Evolutionary conservation across 2,329 filamentous ascomycete genomes (phyloP).

Genomic region (Coniochaeta ligniaria): DNA sequence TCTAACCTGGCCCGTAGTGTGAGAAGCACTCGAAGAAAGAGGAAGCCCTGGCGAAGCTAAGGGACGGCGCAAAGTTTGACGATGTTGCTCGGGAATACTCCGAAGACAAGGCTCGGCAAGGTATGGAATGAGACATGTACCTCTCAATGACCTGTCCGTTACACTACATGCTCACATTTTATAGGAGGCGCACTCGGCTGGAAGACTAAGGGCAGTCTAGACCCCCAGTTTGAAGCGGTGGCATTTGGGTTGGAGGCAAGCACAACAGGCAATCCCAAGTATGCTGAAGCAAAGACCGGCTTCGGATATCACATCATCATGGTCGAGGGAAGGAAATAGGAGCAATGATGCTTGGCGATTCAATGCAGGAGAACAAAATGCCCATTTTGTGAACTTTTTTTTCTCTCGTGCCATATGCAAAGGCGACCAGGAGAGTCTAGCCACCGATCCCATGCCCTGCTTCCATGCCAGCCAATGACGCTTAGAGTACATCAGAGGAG

Average conservation of each 20-base stretch:
- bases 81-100: conserved; percentile 66
- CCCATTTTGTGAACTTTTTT: conserved; percentile 18
- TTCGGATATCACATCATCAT: conserved; percentile 79
- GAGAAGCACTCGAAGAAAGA: conserved; percentile 74
- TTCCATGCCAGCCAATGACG: conserved; percentile 35
- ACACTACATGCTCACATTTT: background rate
- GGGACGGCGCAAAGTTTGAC: conserved; percentile 63
- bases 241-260: conserved; percentile 64
- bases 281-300: conserved; percentile 64
- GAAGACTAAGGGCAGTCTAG: conserved; percentile 61
- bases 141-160: conserved; percentile 1
- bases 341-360: background rate
- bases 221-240: conserved; percentile 64
- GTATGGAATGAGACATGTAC: conserved; percentile 23
- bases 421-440: conserved; percentile 8
- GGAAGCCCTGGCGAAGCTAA: conserved; percentile 63
- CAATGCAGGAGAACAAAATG: background rate
- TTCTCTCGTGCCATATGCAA: conserved; percentile 15
- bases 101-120: conserved; percentile 69
- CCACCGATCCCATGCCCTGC: background rate
- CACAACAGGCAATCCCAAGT: conserved; percentile 55
- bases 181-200: conserved; percentile 64
- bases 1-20: conserved; percentile 35
- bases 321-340: conserved; percentile 54
- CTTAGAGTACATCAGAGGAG: conserved; percentile 36